Evolutionary conservation across 495 filamentous ascomycete species (phyloP).

Genomic region (Talaromyces thailandensis): DNA sequence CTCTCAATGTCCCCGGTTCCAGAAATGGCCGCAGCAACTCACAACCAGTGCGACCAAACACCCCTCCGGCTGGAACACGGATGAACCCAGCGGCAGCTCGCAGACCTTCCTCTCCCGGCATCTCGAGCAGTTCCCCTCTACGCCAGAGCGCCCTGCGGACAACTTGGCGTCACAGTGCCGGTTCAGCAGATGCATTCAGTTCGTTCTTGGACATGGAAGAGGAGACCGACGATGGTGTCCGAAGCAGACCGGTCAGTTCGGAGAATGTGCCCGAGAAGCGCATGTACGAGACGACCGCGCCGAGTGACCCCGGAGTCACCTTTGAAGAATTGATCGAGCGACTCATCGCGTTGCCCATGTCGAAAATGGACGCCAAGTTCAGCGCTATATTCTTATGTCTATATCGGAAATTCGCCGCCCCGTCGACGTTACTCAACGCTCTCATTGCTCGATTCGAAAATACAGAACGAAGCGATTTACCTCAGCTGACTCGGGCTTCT

Average conservation of each 20-base stretch:
- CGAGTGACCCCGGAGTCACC: slow-evolving; percentile 48
- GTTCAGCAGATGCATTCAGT: slow-evolving; percentile 30
- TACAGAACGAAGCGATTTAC: slow-evolving; percentile 50
- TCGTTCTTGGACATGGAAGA: slow-evolving; percentile 40
- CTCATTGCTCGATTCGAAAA: slow-evolving; percentile 68
- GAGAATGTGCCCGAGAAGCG: slow-evolving; percentile 18
- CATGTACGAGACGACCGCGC: slow-evolving; percentile 25
- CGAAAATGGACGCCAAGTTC: slow-evolving; percentile 80
- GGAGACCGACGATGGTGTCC: slow-evolving; percentile 25
- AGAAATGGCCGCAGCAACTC: slow-evolving; percentile 40
- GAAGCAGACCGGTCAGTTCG: slow-evolving; percentile 22
- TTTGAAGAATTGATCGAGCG: slow-evolving; percentile 90
- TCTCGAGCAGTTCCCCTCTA: slow-evolving; percentile 1
- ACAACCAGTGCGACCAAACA: slow-evolving; percentile 35
- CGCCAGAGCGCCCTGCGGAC: slow-evolving; percentile 25
- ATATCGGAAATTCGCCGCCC: slow-evolving; percentile 91
- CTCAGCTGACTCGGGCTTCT: slow-evolving; percentile 58
- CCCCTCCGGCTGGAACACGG: slow-evolving; percentile 27
- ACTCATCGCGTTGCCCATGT: slow-evolving; percentile 69
- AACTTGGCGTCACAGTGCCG: slow-evolving; percentile 33
- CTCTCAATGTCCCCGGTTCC: slow-evolving; percentile 22
- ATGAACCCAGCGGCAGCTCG: slow-evolving; percentile 18
- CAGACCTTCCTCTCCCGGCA: slow-evolving; percentile 21
- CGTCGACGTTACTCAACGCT: slow-evolving; percentile 60
- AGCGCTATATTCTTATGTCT: slow-evolving; percentile 78